These are phyloP conservation scores for Meripilus lineatus DNA, from an alignment of 1,284 basidiomycete species.

Conservation along the genomic window DNA sequence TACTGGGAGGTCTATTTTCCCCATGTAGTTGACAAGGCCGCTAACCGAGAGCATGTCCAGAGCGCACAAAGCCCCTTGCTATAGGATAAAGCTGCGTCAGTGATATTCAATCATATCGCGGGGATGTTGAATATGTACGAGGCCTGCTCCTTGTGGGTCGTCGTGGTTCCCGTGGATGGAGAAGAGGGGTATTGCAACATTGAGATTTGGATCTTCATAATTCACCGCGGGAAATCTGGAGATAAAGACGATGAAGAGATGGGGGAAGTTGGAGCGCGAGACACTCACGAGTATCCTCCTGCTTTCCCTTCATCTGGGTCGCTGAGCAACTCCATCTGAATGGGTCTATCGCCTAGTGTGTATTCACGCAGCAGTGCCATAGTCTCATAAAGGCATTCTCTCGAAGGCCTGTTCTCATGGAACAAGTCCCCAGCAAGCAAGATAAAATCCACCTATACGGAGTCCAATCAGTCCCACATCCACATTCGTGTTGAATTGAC, in stretches of 20 bases:
- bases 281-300: conserved; percentile 72
- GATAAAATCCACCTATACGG: conserved; percentile 82
- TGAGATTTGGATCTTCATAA: conserved; percentile 96
- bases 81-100: conserved; percentile 1
- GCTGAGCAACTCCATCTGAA: conserved; percentile 87
- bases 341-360: conserved; percentile 83
- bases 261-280: background rate
- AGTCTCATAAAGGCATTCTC: conserved; percentile 85
- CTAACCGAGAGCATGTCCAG: conserved; percentile 93
- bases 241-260: conserved; percentile 11
- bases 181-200: conserved; percentile 93
- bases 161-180: conserved; percentile 99
- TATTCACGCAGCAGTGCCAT: conserved; percentile 90
- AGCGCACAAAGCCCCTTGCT: conserved; percentile 95
- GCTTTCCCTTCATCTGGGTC: conserved; percentile 89
- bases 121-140: conserved; percentile 44
- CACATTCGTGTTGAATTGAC: background rate
- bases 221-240: conserved; percentile 92
- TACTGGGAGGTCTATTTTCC: conserved; percentile 74
- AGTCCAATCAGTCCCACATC: background rate
- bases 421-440: conserved; percentile 95
- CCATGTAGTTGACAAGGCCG: conserved; percentile 97
- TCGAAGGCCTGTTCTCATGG: conserved; percentile 94
- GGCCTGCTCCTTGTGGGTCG: conserved; percentile 94
- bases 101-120: too few relatives aligned